These are phyloP conservation scores for Kodamaea restingae DNA, from an alignment of 805 yeast species.

Conservation along the genomic window DNA sequence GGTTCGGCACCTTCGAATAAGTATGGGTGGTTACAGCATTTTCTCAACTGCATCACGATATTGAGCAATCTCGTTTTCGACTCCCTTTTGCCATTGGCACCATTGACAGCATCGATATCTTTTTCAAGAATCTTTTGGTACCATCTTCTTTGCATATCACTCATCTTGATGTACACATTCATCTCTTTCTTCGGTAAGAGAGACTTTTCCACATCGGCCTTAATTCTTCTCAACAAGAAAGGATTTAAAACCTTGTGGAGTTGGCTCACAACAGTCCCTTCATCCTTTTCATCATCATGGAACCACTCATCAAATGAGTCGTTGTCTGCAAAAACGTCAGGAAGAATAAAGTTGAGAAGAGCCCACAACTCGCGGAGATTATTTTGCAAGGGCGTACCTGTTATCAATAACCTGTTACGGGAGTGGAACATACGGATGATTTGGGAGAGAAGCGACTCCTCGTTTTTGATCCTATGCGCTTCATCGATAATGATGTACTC, in stretches of 20 bases:
- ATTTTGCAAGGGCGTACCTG: constrained; percentile 82
- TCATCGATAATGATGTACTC: constrained; percentile 76
- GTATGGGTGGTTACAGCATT: constrained; percentile 84
- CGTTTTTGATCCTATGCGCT: constrained; percentile 80
- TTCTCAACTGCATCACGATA: constrained; percentile 80
- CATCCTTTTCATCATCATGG: constrained; percentile 26
- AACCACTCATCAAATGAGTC: constrained; percentile 78
- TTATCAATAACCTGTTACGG: constrained; percentile 63
- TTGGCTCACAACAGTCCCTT: constrained; percentile 45
- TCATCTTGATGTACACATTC: constrained; percentile 70
- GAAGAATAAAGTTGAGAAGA: constrained; percentile 65
- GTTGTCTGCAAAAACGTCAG: constrained; percentile 73
- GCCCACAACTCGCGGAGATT: constrained; percentile 83
- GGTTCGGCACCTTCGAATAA: constrained; percentile 86
- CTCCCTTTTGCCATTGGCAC: constrained; percentile 72
- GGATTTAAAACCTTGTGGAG: constrained; percentile 75
- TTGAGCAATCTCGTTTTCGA: constrained; percentile 71
- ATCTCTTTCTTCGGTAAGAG: constrained; percentile 71
- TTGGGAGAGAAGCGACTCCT: constrained; percentile 67
- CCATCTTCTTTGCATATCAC: constrained; percentile 77
- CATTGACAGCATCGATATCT: constrained; percentile 81
- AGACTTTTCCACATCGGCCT: constrained; percentile 77
- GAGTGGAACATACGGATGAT: constrained; percentile 71
- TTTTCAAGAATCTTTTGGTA: constrained; percentile 72
- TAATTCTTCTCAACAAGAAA: constrained; percentile 69